A percentile compares a stretch with the other conserved stretches of the same genome.
Evolutionary conservation across 176 grass and related monocot genomes (phyloP).

Genomic region (Cenchrus americanus): DNA sequence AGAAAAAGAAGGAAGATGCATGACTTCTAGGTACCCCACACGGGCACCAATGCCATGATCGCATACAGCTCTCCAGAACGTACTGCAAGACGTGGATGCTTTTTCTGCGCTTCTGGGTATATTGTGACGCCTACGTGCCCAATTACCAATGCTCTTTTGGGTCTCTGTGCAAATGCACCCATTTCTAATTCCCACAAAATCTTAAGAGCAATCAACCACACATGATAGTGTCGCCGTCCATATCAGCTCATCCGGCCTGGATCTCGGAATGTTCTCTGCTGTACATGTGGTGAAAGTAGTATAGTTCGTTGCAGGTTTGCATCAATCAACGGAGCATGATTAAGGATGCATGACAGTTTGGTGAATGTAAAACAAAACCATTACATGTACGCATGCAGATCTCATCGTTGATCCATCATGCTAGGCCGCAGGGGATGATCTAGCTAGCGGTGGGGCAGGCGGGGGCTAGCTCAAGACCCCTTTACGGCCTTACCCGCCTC

Average conservation of each 20-base stretch:
- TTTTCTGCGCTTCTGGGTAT: conserved; percentile 17
- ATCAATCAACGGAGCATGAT: conserved; percentile 6
- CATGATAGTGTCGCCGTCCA: conserved; percentile 21
- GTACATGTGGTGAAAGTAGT: background rate
- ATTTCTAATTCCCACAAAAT: conserved; percentile 31
- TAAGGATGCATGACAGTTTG: background rate
- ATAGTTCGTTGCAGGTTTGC: background rate
- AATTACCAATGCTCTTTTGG: background rate
- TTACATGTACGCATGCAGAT: background rate
- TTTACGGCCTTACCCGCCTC: too few species aligned
- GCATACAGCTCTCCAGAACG: conserved; percentile 22
- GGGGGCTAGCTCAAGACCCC: too few species aligned
- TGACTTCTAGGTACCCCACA: conserved; percentile 42
- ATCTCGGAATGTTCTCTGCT: background rate
- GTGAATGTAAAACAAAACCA: background rate
- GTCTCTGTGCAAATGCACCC: conserved; percentile 20
- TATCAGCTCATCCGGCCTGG: background rate
- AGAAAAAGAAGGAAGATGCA: conserved; percentile 15
- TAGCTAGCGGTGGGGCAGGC: too few species aligned
- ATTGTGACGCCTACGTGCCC: conserved; percentile 34
- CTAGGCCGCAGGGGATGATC: too few species aligned
- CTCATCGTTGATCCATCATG: background rate
- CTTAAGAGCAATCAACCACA: conserved; percentile 30
- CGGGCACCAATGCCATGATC: conserved; percentile 38
- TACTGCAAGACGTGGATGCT: conserved; percentile 12